Evolutionary conservation across 2,329 filamentous ascomycete genomes (phyloP), one percentile per base, ranked within the genome.

Genomic region (Cladophialophora immunda): DNA sequence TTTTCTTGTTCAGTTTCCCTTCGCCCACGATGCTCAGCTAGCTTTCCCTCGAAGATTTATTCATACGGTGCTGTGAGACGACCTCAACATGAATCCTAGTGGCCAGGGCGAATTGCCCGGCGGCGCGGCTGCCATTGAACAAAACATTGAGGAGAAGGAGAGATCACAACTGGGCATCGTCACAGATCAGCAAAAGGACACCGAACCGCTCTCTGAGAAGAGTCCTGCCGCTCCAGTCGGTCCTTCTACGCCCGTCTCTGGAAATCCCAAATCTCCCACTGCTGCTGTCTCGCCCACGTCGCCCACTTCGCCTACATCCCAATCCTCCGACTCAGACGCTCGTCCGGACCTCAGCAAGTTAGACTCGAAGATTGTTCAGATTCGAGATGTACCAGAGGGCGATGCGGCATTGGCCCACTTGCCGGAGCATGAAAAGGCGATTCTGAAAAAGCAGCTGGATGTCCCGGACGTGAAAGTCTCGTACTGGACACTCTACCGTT

Each of bases 391-490:
- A 11, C 76, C 79, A 19, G 81, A 83, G 47, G 74, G 81, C 3
- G 81, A 86, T 60, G 81, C 83, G 32, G 85, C 86, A 3, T 89
- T 87, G 74, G 81, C 81, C 29, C 87, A 92, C 75, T 82, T 94
- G 3, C 86, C 90, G 1, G 78, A 85, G 8, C 76, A 89, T 66
- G 90, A 94, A 78, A 88, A 85, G 61, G 82, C 84, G 22, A 86
- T 94, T 62, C 80, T 95, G 68, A 88, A 85, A 76, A 83, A 81
- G 66, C 92, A 95, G 79, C 83, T 93, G 68, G 80, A 88, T 58
- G 88, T 88, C 0, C 89, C 89, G 34, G 81, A 85, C 11, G 82
- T 89, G 64, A 88, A 88, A 72, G 83, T 91, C 36, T 89, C 86
- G n/a, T 84, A 89, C 69, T 82, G 83, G 68, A 86, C 86, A 0